Conservation (phyloP, 1,284 basidiomycete genomes). For the Cryptococcus sp. region DNA sequence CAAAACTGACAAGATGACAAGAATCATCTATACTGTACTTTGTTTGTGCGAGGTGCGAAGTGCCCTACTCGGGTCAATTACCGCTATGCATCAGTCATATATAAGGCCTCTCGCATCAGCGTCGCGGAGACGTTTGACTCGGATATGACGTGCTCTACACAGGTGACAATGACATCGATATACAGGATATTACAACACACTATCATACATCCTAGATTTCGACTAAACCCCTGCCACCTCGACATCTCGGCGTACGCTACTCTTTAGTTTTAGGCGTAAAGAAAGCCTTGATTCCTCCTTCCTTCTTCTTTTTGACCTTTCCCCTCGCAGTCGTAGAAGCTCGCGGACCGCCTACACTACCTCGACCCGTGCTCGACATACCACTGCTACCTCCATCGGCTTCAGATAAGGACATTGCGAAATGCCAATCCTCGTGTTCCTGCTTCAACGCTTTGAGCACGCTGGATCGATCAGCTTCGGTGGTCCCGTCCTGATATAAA, state of each 20-base stretch:
- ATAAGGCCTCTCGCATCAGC: too few relatives aligned
- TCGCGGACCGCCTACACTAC: conserved; percentile 3
- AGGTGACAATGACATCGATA: background rate
- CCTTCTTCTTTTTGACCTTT: conserved; percentile 46
- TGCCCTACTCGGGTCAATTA: too few relatives aligned
- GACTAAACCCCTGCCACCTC: too few relatives aligned
- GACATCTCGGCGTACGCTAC: too few relatives aligned
- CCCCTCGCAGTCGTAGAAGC: conserved; percentile 37
- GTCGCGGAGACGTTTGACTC: too few relatives aligned
- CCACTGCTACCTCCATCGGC: conserved; percentile 13
- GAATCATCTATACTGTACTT: too few relatives aligned
- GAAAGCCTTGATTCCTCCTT: conserved; percentile 73
- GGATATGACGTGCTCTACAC: too few relatives aligned
- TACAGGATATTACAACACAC: background rate
- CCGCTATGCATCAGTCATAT: too few relatives aligned
- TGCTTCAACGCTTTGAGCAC: conserved; percentile 61
- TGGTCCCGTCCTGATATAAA: background rate
- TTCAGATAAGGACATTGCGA: conserved; percentile 70
- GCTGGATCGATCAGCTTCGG: conserved; percentile 43
- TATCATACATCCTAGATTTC: background rate
- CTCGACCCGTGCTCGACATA: conserved; percentile 2
- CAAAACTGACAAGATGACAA: too few relatives aligned
- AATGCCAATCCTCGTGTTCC: conserved; percentile 85
- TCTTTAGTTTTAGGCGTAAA: conserved; percentile 55
- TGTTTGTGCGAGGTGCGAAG: too few relatives aligned